A percentile compares a stretch with the other conserved stretches of the same genome.
These are phyloP conservation scores for Sclerotinia subarctica DNA, from an alignment of 2,329 filamentous ascomycete genomes.

Conservation along the genomic window DNA sequence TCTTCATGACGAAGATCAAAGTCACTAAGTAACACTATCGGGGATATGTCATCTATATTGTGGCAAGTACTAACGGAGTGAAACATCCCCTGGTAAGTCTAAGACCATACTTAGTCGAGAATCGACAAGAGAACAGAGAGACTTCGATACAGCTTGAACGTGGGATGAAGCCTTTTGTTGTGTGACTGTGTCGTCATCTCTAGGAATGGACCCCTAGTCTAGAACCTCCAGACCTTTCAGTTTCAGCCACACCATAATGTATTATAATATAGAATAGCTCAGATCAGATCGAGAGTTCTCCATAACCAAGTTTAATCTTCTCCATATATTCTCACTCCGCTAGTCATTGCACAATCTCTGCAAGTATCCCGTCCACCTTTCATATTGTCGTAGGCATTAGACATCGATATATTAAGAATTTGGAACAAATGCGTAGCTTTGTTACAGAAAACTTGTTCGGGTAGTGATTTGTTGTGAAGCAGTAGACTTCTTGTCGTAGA, in stretches of 20 bases:
- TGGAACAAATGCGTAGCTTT: background rate
- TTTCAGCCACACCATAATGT: slow-evolving; percentile 20
- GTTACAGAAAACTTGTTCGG: background rate
- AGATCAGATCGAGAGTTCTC: slow-evolving; percentile 21
- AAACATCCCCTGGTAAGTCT: background rate
- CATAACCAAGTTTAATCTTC: slow-evolving; percentile 54
- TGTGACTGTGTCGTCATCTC: slow-evolving; percentile 1
- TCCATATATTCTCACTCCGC: slow-evolving; percentile 54
- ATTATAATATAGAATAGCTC: slow-evolving; percentile 24
- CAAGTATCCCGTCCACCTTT: slow-evolving; percentile 43
- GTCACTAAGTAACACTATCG: background rate
- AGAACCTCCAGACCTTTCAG: slow-evolving; percentile 1
- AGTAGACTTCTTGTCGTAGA: background rate
- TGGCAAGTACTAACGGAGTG: background rate
- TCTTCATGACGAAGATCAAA: background rate
- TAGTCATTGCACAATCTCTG: slow-evolving; percentile 47
- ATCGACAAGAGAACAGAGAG: background rate
- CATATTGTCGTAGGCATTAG: slow-evolving; percentile 54
- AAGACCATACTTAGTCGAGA: background rate
- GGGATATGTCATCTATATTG: background rate
- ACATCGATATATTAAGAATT: slow-evolving; percentile 46
- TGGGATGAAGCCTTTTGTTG: background rate
- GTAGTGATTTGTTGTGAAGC: background rate
- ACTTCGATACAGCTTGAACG: background rate
- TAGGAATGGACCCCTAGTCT: background rate